Conservation (phyloP, 2,329 filamentous ascomycete species). For the Hymenoscyphus infarciens region DNA sequence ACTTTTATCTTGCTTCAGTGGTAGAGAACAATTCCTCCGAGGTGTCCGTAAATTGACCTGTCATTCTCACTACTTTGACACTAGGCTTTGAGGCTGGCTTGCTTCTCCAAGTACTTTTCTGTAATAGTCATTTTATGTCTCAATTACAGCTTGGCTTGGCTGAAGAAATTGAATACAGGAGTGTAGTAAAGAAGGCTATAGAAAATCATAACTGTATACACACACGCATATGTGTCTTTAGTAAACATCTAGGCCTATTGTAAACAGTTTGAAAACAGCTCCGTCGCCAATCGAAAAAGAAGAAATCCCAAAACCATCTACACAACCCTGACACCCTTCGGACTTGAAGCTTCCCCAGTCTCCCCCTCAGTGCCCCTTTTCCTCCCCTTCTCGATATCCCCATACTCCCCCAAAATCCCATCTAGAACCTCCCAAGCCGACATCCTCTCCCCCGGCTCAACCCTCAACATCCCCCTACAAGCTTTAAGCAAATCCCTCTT, state of each 20-base stretch:
- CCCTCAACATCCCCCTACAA: conserved; percentile 11
- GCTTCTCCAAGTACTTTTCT: too few species aligned
- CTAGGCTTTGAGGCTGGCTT: too few species aligned
- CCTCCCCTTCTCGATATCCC: conserved; percentile 10
- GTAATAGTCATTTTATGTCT: too few species aligned
- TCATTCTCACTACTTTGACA: too few species aligned
- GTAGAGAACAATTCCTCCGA: too few species aligned
- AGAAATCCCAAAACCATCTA: not conserved
- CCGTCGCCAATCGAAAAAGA: not conserved
- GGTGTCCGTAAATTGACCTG: too few species aligned
- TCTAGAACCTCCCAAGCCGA: conserved; percentile 11
- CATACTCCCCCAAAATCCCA: conserved; percentile 8
- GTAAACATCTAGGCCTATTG: not conserved
- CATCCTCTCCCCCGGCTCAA: conserved; percentile 13
- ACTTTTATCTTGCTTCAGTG: too few species aligned
- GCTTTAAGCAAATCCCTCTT: conserved; percentile 3
- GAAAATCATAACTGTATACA: not conserved
- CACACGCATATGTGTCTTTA: not conserved
- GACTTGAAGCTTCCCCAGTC: not conserved
- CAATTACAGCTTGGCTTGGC: too few species aligned
- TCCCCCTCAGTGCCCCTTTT: conserved; percentile 9
- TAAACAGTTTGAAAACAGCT: not conserved
- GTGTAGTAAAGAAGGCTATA: too few species aligned
- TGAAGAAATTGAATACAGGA: too few species aligned
- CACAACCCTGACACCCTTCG: not conserved